phyloP scores from a whole-genome alignment of 345 rosid species.

The Eucalyptus albens region DNA sequence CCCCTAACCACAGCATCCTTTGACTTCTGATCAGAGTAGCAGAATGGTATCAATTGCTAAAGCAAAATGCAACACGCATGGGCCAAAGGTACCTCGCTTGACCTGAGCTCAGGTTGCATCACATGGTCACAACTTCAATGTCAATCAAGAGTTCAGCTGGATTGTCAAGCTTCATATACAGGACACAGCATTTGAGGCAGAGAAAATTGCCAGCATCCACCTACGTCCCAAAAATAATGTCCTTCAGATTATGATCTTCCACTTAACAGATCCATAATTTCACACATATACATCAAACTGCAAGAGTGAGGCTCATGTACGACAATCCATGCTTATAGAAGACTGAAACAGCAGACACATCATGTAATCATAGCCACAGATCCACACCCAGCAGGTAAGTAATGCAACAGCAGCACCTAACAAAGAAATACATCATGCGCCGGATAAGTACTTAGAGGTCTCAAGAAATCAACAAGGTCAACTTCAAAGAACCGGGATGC shows the following conservation, averaged over 20 bases:
- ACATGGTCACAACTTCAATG: conserved; percentile 76
- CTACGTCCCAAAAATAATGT: conserved; percentile 9
- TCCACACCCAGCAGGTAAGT: too few relatives aligned
- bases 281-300: background rate
- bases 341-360: too few relatives aligned
- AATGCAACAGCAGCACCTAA: too few relatives aligned
- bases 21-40: too few relatives aligned
- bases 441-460: conserved; percentile 40
- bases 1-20: too few relatives aligned
- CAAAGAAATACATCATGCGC: background rate
- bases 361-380: too few relatives aligned
- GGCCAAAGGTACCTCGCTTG: conserved; percentile 43
- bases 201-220: conserved; percentile 82
- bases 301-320: background rate
- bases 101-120: conserved; percentile 54
- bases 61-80: background rate
- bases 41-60: too few relatives aligned
- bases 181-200: conserved; percentile 62
- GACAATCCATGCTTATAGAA: background rate
- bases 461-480: conserved; percentile 77
- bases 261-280: background rate
- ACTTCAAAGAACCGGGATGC: conserved; percentile 68
- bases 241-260: background rate
- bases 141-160: conserved; percentile 49
- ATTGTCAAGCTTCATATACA: conserved; percentile 47